Evolutionary conservation across 2,329 filamentous ascomycete genomes (phyloP).

Genomic region (Colletotrichum sp.): DNA sequence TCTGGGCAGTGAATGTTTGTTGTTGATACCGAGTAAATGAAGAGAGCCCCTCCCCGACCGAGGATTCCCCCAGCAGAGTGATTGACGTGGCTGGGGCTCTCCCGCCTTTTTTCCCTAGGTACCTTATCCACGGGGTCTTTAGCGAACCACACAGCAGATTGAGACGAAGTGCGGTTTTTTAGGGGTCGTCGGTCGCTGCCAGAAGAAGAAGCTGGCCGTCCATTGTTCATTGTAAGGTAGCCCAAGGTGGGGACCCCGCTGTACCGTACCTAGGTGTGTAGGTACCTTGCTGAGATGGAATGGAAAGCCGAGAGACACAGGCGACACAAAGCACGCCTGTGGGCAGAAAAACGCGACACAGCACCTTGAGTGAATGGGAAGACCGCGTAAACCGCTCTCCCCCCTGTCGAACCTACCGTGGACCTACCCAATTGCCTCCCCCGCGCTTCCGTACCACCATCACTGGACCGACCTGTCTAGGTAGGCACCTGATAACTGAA

Average conservation of each 20-base stretch:
- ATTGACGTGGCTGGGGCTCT: neutral
- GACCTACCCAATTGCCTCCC: neutral
- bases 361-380: neutral
- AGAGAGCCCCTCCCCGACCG: neutral
- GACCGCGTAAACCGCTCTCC: slow-evolving; percentile 7
- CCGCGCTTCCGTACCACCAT: neutral
- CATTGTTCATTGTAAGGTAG: neutral
- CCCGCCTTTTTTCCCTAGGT: neutral
- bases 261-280: neutral
- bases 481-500: neutral
- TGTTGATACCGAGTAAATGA: neutral
- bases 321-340: neutral
- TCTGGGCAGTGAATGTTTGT: neutral
- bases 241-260: slow-evolving; percentile 2
- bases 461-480: neutral
- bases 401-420: neutral
- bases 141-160: neutral
- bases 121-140: neutral
- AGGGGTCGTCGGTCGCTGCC: neutral
- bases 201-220: neutral
- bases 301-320: neutral
- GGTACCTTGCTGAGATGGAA: neutral
- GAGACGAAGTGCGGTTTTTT: neutral
- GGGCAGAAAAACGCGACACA: neutral
- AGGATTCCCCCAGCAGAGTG: neutral